These are phyloP conservation scores for Beauveria pseudobassiana DNA, from an alignment of 2,329 filamentous ascomycete species.

Conservation along the genomic window DNA sequence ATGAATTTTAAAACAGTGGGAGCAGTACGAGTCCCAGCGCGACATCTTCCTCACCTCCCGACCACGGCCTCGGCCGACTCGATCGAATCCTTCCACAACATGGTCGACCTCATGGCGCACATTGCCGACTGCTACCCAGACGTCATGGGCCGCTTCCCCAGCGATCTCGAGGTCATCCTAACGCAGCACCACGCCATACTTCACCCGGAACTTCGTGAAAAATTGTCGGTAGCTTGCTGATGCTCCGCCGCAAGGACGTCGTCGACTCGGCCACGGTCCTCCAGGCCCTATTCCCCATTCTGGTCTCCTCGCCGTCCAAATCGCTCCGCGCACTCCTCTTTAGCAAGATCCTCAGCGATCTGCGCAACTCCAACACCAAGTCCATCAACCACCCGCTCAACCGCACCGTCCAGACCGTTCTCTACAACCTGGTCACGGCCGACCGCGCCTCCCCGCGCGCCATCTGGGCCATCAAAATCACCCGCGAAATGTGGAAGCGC, in stretches of 20 bases:
- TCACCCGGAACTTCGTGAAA: conserved; percentile 81
- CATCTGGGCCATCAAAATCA: conserved; percentile 93
- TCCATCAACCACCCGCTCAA: conserved; percentile 88
- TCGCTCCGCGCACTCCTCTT: conserved; percentile 75
- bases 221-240: conserved; percentile 80
- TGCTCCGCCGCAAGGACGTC: conserved; percentile 84
- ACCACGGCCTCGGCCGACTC: conserved; percentile 69
- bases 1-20: conserved; percentile 86
- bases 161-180: conserved; percentile 74
- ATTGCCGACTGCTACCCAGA: conserved; percentile 88
- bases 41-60: conserved; percentile 88
- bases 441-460: conserved; percentile 80
- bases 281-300: conserved; percentile 88
- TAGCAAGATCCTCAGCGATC: conserved; percentile 83
- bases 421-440: conserved; percentile 84
- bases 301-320: conserved; percentile 89
- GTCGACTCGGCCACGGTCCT: conserved; percentile 78
- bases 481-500: conserved; percentile 90
- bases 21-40: conserved; percentile 83
- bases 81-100: conserved; percentile 76
- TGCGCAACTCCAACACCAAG: conserved; percentile 82
- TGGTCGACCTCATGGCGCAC: conserved; percentile 90
- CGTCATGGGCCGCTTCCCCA: conserved; percentile 67
- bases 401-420: conserved; percentile 82
- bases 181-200: conserved; percentile 74